A percentile compares a stretch with the other conserved stretches of the same genome.
Conservation (phyloP, 257 asterid species). For the Solanum clarkiae region DNA sequence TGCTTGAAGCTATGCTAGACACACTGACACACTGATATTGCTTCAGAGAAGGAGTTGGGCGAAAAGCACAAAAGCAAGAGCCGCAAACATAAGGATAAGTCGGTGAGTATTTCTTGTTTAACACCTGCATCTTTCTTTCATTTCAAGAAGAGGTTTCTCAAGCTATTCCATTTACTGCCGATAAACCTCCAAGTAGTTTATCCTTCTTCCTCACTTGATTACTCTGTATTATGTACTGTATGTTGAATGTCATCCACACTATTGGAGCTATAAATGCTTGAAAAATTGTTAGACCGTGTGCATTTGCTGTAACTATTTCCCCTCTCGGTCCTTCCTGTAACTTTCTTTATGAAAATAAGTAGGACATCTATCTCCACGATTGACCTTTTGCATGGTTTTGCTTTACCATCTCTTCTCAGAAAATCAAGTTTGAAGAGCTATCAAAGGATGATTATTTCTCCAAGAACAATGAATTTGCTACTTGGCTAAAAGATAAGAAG, state of each 20-base stretch:
- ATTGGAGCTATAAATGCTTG: neutral
- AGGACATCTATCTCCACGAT: neutral
- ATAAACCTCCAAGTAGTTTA: neutral
- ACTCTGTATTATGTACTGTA: neutral
- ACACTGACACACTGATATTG: slow-evolving; percentile 7
- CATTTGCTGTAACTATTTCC: neutral
- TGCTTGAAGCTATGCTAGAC: slow-evolving; percentile 1
- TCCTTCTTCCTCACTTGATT: neutral
- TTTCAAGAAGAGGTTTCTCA: neutral
- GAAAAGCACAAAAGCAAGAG: slow-evolving; percentile 47
- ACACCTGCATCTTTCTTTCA: neutral
- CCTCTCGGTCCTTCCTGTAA: neutral
- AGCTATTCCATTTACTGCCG: neutral
- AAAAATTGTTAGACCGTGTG: neutral
- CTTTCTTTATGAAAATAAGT: neutral
- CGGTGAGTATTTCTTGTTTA: slow-evolving; percentile 35
- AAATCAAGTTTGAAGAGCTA: slow-evolving; percentile 43
- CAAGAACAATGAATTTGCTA: slow-evolving; percentile 78
- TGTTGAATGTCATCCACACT: neutral
- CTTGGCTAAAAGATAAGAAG: slow-evolving; percentile 82
- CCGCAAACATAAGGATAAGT: slow-evolving; percentile 25
- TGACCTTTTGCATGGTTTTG: neutral
- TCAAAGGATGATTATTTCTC: slow-evolving; percentile 77
- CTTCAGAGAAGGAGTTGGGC: slow-evolving; percentile 43
- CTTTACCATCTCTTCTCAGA: slow-evolving; percentile 19